Evolutionary conservation across 1,284 basidiomycete genomes (phyloP).

Genomic region (Somion occarium): DNA sequence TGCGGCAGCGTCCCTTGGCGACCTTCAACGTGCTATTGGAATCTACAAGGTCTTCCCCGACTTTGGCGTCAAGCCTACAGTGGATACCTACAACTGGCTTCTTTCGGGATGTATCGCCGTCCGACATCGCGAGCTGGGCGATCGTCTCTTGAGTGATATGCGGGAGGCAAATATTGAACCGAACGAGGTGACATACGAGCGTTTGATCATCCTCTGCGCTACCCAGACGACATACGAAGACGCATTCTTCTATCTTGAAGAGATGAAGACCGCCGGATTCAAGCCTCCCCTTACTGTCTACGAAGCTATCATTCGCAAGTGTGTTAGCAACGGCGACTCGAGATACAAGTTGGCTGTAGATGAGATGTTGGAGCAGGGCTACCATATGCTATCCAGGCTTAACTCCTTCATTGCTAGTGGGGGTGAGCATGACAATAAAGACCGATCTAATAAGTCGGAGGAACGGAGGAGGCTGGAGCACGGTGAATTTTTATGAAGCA

Average conservation of each 20-base stretch:
- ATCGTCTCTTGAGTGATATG: constrained; percentile 59
- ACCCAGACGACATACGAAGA: constrained; percentile 75
- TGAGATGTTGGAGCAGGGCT: constrained; percentile 60
- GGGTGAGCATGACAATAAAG: constrained; percentile 12
- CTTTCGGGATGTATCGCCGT: constrained; percentile 58
- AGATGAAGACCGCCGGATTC: constrained; percentile 69
- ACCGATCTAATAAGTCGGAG: background rate
- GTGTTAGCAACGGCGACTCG: constrained; percentile 49
- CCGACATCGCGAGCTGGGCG: constrained; percentile 54
- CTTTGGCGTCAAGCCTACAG: constrained; percentile 51
- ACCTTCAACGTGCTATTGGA: constrained; percentile 74
- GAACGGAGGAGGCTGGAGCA: background rate
- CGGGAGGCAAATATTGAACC: constrained; percentile 50
- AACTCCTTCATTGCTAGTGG: constrained; percentile 30
- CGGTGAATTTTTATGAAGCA: no score
- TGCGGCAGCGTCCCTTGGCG: constrained; percentile 56
- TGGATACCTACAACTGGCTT: constrained; percentile 68
- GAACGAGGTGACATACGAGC: constrained; percentile 57
- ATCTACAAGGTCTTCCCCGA: constrained; percentile 63
- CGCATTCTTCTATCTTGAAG: constrained; percentile 84
- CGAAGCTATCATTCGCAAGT: constrained; percentile 55
- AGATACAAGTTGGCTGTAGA: constrained; percentile 64
- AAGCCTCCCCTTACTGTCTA: constrained; percentile 57
- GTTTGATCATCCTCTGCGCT: constrained; percentile 64
- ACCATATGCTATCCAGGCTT: constrained; percentile 31